A percentile compares a stretch with the other conserved stretches of the same genome.
phyloP scores from a whole-genome alignment of 208 protist genomes.

The Leishmania major region DNA sequence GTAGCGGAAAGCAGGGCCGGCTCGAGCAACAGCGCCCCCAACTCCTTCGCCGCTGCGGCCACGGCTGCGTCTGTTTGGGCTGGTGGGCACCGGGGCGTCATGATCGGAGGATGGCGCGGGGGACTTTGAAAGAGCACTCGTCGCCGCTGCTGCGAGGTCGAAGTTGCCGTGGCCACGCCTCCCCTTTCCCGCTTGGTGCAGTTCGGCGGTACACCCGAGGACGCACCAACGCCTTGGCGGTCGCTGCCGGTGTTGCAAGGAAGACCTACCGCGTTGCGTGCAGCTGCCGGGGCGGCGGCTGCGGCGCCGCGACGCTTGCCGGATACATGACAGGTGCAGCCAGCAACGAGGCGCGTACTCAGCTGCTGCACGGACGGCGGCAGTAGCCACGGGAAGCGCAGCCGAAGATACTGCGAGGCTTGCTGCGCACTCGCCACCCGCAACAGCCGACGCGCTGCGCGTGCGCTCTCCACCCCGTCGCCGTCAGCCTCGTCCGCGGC shows the following conservation, averaged over 20 bases:
- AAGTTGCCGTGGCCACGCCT: background rate
- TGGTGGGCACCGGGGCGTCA: background rate
- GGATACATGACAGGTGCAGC: slow-evolving; percentile 29
- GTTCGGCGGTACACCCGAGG: background rate
- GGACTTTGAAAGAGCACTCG: slow-evolving; percentile 14
- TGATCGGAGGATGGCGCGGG: slow-evolving; percentile 4
- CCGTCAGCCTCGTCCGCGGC: background rate
- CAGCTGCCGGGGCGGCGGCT: background rate
- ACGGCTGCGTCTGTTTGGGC: background rate
- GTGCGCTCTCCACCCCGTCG: background rate
- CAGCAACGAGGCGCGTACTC: slow-evolving; percentile 14
- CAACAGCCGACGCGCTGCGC: background rate
- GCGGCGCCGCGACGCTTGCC: slow-evolving; percentile 20
- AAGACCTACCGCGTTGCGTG: background rate
- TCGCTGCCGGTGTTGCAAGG: background rate
- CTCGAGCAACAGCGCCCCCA: slow-evolving; percentile 8
- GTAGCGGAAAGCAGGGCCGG: background rate
- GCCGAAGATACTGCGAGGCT: slow-evolving; percentile 36
- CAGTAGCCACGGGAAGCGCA: slow-evolving; percentile 50
- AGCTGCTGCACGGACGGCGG: slow-evolving; percentile 26
- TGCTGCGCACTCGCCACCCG: slow-evolving; percentile 2
- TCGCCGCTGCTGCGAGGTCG: slow-evolving; percentile 1
- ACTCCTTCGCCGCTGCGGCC: slow-evolving; percentile 2
- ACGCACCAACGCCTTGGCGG: background rate
- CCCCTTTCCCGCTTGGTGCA: background rate